Evolutionary conservation across 148 eudicot species (phyloP).

Genomic region (Simmondsia chinensis): DNA sequence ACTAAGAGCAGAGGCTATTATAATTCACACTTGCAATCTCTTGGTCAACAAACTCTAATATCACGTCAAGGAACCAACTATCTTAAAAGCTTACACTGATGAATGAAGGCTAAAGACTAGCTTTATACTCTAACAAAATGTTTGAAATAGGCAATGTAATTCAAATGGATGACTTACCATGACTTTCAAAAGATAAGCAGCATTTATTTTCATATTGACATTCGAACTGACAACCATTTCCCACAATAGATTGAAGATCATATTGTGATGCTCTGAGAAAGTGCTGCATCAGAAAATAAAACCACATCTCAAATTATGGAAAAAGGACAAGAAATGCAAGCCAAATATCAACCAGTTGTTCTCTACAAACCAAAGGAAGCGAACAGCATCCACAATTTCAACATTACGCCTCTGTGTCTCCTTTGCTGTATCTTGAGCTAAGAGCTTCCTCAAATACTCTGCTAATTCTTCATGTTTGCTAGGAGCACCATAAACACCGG

Average conservation of each 20-base stretch:
- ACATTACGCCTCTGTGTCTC: constrained; percentile 35
- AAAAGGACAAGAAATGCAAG: constrained; percentile 1
- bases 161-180: constrained; percentile 43
- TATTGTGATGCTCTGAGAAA: constrained; percentile 58
- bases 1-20: no score
- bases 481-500: constrained; percentile 81
- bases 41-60: no score
- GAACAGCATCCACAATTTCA: constrained; percentile 63
- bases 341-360: not conserved
- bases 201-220: constrained; percentile 63
- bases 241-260: constrained; percentile 83
- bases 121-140: no score
- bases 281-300: constrained; percentile 42
- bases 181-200: constrained; percentile 80
- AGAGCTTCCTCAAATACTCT: constrained; percentile 57
- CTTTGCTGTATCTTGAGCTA: constrained; percentile 46
- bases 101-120: no score
- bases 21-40: no score
- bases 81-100: no score
- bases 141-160: no score
- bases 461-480: constrained; percentile 57
- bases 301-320: constrained; percentile 6
- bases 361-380: constrained; percentile 69
- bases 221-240: constrained; percentile 95
- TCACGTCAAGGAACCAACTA: no score